phyloP scores from a whole-genome alignment of 345 rosid genomes.

The Nasturtium officinale region DNA sequence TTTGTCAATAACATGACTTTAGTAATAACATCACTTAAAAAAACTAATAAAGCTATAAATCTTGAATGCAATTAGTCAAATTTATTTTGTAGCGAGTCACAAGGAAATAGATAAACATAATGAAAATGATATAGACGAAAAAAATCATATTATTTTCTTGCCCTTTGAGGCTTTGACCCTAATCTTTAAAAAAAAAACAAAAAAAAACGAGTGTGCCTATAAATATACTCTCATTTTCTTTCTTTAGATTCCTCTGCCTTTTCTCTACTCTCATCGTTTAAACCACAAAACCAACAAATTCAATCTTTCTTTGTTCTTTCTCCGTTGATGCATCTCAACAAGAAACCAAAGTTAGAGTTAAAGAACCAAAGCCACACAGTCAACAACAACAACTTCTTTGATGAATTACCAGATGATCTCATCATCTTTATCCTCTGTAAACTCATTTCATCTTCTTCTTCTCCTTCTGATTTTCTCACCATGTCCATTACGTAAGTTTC shows the following conservation, averaged over 20 bases:
- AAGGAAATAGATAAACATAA: neutral
- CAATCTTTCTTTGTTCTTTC: slow-evolving; percentile 3
- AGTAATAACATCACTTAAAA: neutral
- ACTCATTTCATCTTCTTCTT: slow-evolving; percentile 61
- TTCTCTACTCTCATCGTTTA: slow-evolving; percentile 2
- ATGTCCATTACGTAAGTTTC: slow-evolving; percentile 51
- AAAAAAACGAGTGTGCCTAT: slow-evolving; percentile 11
- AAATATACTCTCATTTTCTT: slow-evolving; percentile 13
- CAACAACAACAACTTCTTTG: slow-evolving; percentile 49
- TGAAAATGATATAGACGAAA: neutral
- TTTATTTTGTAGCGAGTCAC: neutral
- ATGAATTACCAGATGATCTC: slow-evolving; percentile 63
- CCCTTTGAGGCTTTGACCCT: neutral
- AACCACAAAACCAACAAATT: neutral
- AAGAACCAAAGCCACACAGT: neutral
- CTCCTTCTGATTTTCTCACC: slow-evolving; percentile 58
- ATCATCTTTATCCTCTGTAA: slow-evolving; percentile 53
- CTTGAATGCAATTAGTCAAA: neutral
- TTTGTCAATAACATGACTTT: neutral
- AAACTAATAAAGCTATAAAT: neutral
- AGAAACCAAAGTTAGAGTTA: slow-evolving; percentile 36
- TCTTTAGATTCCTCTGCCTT: slow-evolving; percentile 4
- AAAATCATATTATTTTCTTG: neutral
- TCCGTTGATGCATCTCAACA: slow-evolving; percentile 40
- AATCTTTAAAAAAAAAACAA: too few relatives aligned